phyloP scores from a whole-genome alignment of 495 filamentous ascomycete genomes.

The Hypoxylon fragiforme region DNA sequence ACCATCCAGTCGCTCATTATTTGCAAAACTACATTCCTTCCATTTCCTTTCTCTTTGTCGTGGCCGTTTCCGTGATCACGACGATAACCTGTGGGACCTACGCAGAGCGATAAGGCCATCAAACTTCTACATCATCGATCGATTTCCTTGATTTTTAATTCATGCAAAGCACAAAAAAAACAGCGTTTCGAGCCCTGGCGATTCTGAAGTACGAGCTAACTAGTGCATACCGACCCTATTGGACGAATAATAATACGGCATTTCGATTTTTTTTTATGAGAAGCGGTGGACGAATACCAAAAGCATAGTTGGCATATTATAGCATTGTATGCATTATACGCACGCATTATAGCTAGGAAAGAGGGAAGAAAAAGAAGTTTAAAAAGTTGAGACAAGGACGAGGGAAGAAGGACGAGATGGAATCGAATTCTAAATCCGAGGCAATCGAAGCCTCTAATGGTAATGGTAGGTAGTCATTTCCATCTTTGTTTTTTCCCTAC shows the following conservation, averaged over 20 bases:
- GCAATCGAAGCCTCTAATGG: conserved; percentile 16
- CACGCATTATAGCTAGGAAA: neutral
- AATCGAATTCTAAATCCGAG: conserved; percentile 11
- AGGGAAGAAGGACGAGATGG: too few relatives aligned
- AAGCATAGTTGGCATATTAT: neutral
- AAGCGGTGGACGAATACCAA: conserved; percentile 3
- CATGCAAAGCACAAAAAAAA: conserved; percentile 17
- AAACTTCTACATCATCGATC: too few relatives aligned
- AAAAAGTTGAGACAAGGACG: conserved; percentile 14
- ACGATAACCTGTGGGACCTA: neutral
- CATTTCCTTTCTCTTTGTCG: conserved; percentile 3
- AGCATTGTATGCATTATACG: too few relatives aligned
- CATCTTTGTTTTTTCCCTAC: conserved; percentile 7
- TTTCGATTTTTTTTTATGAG: neutral
- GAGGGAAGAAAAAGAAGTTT: neutral
- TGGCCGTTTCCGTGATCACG: neutral
- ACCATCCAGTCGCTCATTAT: conserved; percentile 24
- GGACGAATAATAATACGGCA: conserved; percentile 6
- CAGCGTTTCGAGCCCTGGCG: conserved; percentile 21
- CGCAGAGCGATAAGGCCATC: too few relatives aligned
- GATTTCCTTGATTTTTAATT: conserved; percentile 17
- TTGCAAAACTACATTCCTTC: neutral
- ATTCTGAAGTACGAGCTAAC: conserved; percentile 16
- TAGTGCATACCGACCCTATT: conserved; percentile 9
- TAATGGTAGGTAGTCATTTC: conserved; percentile 8